Percentiles rank a stretch among this genome's conserved stretches.
Conservation (phyloP, 306 rosid genomes). For the Prunus mira region DNA sequence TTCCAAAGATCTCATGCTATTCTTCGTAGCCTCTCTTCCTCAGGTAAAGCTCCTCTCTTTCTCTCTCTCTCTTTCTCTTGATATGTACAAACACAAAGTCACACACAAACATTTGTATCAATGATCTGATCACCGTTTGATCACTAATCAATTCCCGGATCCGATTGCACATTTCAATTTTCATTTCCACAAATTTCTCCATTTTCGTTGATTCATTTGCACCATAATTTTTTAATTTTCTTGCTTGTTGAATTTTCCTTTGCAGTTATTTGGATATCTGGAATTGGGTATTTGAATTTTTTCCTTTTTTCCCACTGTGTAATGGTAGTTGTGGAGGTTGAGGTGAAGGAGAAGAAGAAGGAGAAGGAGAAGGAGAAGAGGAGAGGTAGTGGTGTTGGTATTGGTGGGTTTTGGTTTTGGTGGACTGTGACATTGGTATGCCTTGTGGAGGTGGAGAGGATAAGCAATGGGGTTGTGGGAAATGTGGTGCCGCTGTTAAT, state of each 20-base stretch:
- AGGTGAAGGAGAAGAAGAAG: constrained; percentile 15
- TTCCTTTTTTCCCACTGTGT: neutral
- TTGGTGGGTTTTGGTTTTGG: constrained; percentile 17
- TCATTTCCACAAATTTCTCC: neutral
- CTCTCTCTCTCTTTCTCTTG: constrained; percentile 1
- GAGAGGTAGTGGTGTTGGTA: neutral
- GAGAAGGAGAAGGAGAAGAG: constrained; percentile 19
- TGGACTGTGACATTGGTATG: constrained; percentile 42
- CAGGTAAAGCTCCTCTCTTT: neutral
- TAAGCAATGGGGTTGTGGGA: constrained; percentile 70
- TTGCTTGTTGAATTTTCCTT: neutral
- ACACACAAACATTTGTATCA: neutral
- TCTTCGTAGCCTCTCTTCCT: neutral
- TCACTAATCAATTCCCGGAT: neutral
- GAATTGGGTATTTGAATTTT: neutral
- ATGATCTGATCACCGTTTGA: constrained; percentile 17
- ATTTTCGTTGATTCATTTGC: neutral
- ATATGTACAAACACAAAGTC: neutral
- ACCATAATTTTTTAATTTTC: neutral
- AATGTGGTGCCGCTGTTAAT: constrained; percentile 50
- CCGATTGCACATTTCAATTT: neutral
- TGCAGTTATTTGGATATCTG: neutral
- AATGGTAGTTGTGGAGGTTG: constrained; percentile 18
- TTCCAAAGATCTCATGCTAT: constrained; percentile 22
- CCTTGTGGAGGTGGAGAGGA: constrained; percentile 50